Evolutionary conservation across 2,329 filamentous ascomycete genomes (phyloP).

Genomic region (Pestalotiopsis sp.): DNA sequence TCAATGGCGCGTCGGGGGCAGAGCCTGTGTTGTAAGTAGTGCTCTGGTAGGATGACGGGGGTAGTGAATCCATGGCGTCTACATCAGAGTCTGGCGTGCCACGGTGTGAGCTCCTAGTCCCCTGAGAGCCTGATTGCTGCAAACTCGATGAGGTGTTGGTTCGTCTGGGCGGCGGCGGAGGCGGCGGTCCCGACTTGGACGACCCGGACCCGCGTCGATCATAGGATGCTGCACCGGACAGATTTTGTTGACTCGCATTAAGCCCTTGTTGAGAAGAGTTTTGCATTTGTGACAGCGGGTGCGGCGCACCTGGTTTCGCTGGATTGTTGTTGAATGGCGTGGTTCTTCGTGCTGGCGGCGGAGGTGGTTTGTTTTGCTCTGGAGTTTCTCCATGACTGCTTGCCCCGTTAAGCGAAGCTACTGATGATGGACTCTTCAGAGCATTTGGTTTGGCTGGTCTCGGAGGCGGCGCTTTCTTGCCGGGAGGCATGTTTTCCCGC

Average conservation of each 20-base stretch:
- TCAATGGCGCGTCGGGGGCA: constrained; percentile 36
- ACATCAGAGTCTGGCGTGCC: constrained; percentile 40
- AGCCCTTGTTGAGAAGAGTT: constrained; percentile 35
- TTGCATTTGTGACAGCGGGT: constrained; percentile 42
- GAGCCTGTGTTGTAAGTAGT: constrained; percentile 24
- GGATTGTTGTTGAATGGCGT: constrained; percentile 18
- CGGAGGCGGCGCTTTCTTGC: constrained; percentile 46
- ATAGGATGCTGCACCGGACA: constrained; percentile 2
- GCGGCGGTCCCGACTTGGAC: constrained; percentile 28
- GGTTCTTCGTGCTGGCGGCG: constrained; percentile 38
- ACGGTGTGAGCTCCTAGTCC: constrained; percentile 24
- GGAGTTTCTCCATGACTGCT: constrained; percentile 11
- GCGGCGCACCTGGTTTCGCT: constrained; percentile 24
- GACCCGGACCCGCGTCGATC: constrained; percentile 17
- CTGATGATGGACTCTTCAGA: constrained; percentile 46
- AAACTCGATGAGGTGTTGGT: constrained; percentile 40
- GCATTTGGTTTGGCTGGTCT: constrained; percentile 60
- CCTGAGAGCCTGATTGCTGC: constrained; percentile 30
- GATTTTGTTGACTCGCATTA: constrained; percentile 11
- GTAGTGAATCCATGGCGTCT: constrained; percentile 42
- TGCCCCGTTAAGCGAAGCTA: constrained; percentile 18
- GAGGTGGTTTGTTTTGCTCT: constrained; percentile 26
- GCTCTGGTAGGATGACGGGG: constrained; percentile 33
- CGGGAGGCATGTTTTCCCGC: constrained; percentile 22
- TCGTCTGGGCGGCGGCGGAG: constrained; percentile 50